Conservation (phyloP, 331 rosid genomes). For the Stylosanthes scabra region DNA sequence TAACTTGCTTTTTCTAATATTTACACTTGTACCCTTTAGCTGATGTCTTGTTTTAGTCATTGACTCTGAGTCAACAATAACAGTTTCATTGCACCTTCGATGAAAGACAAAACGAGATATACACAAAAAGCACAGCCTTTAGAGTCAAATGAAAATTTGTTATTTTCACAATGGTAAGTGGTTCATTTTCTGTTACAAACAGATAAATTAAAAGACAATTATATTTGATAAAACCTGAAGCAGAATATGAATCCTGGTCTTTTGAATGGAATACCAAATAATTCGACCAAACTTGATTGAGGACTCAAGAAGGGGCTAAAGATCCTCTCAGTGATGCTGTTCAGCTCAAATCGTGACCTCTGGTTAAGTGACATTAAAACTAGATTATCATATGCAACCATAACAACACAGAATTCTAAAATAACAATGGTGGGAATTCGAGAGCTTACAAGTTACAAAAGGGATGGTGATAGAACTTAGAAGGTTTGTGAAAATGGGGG, state of each 20-base stretch:
- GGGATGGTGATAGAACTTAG: slow-evolving; percentile 73
- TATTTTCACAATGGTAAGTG: slow-evolving; percentile 7
- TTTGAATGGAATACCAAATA: too few species aligned
- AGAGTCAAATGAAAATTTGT: slow-evolving; percentile 15
- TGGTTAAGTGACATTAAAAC: not conserved
- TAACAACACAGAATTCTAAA: not conserved
- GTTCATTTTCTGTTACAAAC: not conserved
- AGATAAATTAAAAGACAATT: not conserved
- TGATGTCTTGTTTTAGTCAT: not conserved
- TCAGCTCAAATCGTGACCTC: too few species aligned
- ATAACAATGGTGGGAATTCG: not conserved
- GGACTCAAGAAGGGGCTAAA: too few species aligned
- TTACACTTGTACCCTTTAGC: not conserved
- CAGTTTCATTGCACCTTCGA: not conserved
- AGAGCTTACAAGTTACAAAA: slow-evolving; percentile 45
- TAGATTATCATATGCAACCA: slow-evolving; percentile 13
- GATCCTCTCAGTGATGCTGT: too few species aligned
- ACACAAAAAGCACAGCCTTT: not conserved
- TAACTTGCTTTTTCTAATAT: too few species aligned
- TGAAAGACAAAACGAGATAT: too few species aligned
- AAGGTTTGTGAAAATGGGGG: slow-evolving; percentile 67
- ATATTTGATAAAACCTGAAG: not conserved
- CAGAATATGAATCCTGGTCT: not conserved
- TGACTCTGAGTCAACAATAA: not conserved
- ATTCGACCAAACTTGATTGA: too few species aligned